Percentiles rank a stretch among this genome's conserved stretches.
Evolutionary conservation across 225 moss, liverwort and hornwort species (phyloP).

Genomic region (Antitrichia curtipendula): DNA sequence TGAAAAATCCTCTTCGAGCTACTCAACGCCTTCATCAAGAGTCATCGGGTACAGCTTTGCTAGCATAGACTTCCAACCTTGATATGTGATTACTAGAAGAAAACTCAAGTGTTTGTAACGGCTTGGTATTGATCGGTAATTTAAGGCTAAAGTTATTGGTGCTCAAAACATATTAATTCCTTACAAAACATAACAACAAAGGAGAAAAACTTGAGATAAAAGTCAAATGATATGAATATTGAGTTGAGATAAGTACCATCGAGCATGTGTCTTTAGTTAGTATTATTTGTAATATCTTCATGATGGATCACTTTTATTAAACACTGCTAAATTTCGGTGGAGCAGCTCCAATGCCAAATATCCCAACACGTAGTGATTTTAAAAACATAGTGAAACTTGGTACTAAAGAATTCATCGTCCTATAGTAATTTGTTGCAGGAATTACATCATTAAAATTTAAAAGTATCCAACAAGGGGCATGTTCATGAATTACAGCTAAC

Average conservation of each 20-base stretch:
- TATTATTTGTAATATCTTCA: neutral
- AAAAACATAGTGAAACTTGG: neutral
- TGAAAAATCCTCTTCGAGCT: conserved; percentile 9
- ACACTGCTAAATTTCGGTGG: neutral
- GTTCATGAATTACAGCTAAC: neutral
- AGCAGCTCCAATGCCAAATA: neutral
- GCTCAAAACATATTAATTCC: neutral
- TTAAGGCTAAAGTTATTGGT: neutral
- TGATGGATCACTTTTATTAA: neutral
- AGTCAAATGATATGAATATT: neutral
- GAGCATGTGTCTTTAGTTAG: neutral
- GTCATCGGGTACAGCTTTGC: conserved; percentile 3
- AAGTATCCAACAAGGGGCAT: neutral
- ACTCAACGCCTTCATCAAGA: conserved; percentile 5
- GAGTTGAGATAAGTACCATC: neutral
- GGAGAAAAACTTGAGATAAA: neutral
- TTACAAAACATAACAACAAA: neutral
- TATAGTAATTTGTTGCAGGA: neutral
- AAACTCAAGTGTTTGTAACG: neutral
- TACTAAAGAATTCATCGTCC: neutral
- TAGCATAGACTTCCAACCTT: neutral
- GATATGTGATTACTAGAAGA: neutral
- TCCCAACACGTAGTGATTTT: neutral
- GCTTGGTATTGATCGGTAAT: neutral
- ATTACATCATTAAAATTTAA: neutral